Conservation (phyloP, 768 basidiomycete species). For the Crepidotus variabilis region DNA sequence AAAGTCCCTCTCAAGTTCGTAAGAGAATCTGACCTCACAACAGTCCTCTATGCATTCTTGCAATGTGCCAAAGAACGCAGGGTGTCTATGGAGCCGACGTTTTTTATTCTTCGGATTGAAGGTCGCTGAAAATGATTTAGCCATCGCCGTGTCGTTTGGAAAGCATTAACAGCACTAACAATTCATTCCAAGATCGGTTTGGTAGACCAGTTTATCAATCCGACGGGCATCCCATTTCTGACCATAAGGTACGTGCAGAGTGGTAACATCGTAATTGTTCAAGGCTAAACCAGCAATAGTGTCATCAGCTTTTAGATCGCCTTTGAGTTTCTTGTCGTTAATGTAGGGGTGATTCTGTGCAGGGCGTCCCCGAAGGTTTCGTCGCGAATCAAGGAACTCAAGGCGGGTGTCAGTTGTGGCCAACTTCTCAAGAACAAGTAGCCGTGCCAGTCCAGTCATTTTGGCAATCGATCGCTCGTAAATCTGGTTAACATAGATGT, state of each 20-base stretch:
- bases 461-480: constrained; percentile 55
- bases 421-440: constrained; percentile 59
- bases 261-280: constrained; percentile 54
- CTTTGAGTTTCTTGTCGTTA: constrained; percentile 40
- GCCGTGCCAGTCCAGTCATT: constrained; percentile 56
- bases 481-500: constrained; percentile 34
- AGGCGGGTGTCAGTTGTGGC: constrained; percentile 38
- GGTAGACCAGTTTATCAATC: constrained; percentile 54
- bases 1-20: not conserved
- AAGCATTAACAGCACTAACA: constrained; percentile 27
- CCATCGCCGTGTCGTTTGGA: no score
- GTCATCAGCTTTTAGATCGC: constrained; percentile 47
- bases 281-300: constrained; percentile 41
- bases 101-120: constrained; percentile 64
- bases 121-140: constrained; percentile 32
- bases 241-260: constrained; percentile 59
- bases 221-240: constrained; percentile 54
- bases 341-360: constrained; percentile 22
- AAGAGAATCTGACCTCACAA: constrained; percentile 41
- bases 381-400: constrained; percentile 42
- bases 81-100: constrained; percentile 56
- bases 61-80: constrained; percentile 59
- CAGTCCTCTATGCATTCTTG: constrained; percentile 57
- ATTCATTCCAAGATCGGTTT: constrained; percentile 59
- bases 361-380: constrained; percentile 50